A percentile compares a stretch with the other conserved stretches of the same genome.
Conservation (phyloP, 768 basidiomycete species). For the Pleurotus pulmonarius region DNA sequence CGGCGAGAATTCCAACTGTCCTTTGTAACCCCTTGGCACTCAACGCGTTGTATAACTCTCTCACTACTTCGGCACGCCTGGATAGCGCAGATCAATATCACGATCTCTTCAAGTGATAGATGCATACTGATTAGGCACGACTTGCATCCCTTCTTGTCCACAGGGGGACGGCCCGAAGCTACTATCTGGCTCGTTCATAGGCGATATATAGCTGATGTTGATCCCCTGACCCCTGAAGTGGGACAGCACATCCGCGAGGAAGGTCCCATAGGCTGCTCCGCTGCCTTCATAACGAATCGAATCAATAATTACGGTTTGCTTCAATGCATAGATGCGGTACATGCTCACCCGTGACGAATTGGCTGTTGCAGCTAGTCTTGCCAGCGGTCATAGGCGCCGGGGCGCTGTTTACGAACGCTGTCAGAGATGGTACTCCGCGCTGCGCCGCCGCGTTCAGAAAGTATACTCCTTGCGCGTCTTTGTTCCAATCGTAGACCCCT, state of each 20-base stretch:
- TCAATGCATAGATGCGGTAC: not conserved
- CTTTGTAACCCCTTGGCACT: constrained; percentile 21
- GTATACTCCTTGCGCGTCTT: constrained; percentile 35
- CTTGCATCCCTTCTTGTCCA: constrained; percentile 44
- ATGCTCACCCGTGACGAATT: constrained; percentile 26
- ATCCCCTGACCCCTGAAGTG: constrained; percentile 36
- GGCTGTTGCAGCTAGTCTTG: constrained; percentile 29
- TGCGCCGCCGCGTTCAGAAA: constrained; percentile 36
- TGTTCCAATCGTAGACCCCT: constrained; percentile 35
- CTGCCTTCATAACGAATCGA: constrained; percentile 16
- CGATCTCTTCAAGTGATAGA: not conserved
- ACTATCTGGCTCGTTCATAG: constrained; percentile 42
- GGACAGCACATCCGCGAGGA: constrained; percentile 34
- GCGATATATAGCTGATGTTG: constrained; percentile 34
- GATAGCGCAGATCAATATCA: not conserved
- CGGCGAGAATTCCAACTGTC: constrained; percentile 35
- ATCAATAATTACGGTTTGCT: not conserved
- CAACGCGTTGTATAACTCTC: constrained; percentile 30
- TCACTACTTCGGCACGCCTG: constrained; percentile 37
- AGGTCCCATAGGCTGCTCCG: constrained; percentile 36
- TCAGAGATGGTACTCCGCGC: constrained; percentile 31
- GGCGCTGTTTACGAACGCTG: constrained; percentile 41
- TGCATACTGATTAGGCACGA: constrained; percentile 31
- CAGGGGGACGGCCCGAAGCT: constrained; percentile 35
- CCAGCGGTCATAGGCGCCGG: constrained; percentile 30